Evolutionary conservation across 2,329 filamentous ascomycete genomes (phyloP), one percentile per base, ranked within the genome.

Genomic region (Onygena corvina): DNA sequence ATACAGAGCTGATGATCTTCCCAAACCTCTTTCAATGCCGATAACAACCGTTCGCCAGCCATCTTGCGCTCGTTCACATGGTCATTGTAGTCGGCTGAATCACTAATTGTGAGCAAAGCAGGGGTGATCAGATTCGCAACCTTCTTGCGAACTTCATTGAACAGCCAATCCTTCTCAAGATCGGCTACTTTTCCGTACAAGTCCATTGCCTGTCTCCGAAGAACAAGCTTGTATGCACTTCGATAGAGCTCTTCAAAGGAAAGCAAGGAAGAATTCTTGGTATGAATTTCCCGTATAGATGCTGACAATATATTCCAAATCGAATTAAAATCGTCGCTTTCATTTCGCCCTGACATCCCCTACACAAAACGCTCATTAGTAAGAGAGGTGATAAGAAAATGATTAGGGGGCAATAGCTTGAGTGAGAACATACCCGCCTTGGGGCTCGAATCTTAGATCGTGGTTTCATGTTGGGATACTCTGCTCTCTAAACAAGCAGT

Each of bases 231-330:
- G 69, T 98, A 98, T 3, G 87, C 86, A 49, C 85, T 85, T 51
- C 92, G 84, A 68, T 98, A 98, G 0, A 98, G 77, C 60, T 94
- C 84, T 66, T 98, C 92, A 70, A 95, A 98, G 1, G 89, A 94
- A 2, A 98, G 77, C 12, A 77, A 76, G 7, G 88, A 93, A 52
- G 88, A 88, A 64, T 94, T 92, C 64, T 93, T 89, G 51, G 81
- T 84, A 69, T 96, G 89, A 46, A 98, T 96, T 61, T 94, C 86
- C 50, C 73, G 75, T 47, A 98, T 77, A 3, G 90, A 88, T 44
- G 80, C 76, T 40, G 81, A 75, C 5, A 98, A 77, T 38, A 80
- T 79, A 11, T 74, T 72, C 92, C 92, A 98, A 58, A 81, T 85
- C 2, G 77, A 73, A n/a, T 94, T 85, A 62, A 94, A 94, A 56